Evolutionary conservation across 306 rosid species (phyloP).

Genomic region (Bauhinia variegata): DNA sequence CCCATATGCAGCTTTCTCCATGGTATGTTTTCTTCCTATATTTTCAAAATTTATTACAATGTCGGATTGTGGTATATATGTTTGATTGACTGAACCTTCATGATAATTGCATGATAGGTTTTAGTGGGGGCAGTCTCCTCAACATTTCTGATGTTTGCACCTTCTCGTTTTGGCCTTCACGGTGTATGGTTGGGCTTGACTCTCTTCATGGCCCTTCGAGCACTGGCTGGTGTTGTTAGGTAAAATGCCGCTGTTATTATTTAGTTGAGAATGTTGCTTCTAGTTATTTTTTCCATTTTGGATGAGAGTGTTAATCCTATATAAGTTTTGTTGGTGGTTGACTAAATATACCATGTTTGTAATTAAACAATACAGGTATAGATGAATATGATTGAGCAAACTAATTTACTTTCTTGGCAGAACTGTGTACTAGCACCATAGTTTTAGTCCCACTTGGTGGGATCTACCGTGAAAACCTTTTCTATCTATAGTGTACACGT

Average conservation of each 20-base stretch:
- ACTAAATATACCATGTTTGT: conserved; percentile 6
- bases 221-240: conserved; percentile 77
- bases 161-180: conserved; percentile 64
- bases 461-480: conserved; percentile 7
- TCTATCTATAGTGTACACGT: neutral
- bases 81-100: conserved; percentile 16
- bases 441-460: conserved; percentile 20
- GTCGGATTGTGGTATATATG: conserved; percentile 28
- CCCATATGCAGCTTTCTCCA: conserved; percentile 82
- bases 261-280: conserved; percentile 13
- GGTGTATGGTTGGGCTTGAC: conserved; percentile 89
- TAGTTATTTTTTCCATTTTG: conserved; percentile 10
- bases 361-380: conserved; percentile 3
- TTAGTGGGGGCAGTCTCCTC: conserved; percentile 74
- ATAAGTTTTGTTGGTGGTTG: neutral
- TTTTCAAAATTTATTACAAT: conserved; percentile 14
- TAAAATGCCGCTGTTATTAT: conserved; percentile 31
- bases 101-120: conserved; percentile 50
- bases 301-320: conserved; percentile 21
- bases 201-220: conserved; percentile 85
- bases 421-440: conserved; percentile 7
- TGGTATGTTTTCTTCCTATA: conserved; percentile 62
- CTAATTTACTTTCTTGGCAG: neutral
- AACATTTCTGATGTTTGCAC: conserved; percentile 64
- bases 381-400: conserved; percentile 9